A percentile compares a stretch with the other conserved stretches of the same genome.
Conservation (phyloP, 1,284 basidiomycete genomes). For the Ceratorhiza oryzae-sativae region DNA sequence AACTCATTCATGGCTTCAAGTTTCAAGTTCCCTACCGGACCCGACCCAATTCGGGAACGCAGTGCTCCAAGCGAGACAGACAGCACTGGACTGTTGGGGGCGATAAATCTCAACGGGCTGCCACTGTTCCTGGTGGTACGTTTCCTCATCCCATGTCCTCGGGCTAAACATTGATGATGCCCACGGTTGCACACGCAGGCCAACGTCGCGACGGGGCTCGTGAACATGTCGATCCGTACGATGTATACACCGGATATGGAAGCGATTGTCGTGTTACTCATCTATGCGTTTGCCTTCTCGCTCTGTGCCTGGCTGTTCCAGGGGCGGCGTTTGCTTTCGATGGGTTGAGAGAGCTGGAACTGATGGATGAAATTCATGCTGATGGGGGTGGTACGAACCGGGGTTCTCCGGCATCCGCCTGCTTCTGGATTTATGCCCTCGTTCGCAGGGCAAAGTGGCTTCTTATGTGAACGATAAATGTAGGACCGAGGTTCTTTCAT, state of each 20-base stretch:
- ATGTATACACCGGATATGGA: slow-evolving; percentile 73
- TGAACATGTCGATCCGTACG: slow-evolving; percentile 83
- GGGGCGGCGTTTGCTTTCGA: slow-evolving; percentile 47
- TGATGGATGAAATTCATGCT: neutral
- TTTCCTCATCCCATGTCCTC: slow-evolving; percentile 41
- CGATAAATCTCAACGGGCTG: slow-evolving; percentile 84
- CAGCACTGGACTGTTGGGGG: slow-evolving; percentile 70
- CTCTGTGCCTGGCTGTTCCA: slow-evolving; percentile 65
- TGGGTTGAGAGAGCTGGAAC: neutral
- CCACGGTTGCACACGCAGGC: slow-evolving; percentile 59
- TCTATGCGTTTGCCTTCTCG: slow-evolving; percentile 69
- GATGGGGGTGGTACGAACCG: neutral
- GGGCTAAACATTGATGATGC: slow-evolving; percentile 5
- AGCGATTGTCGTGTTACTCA: slow-evolving; percentile 70
- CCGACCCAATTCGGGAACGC: slow-evolving; percentile 17
- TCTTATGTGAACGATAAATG: too few relatives aligned
- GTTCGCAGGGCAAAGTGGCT: too few relatives aligned
- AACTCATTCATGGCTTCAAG: slow-evolving; percentile 47
- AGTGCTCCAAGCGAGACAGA: neutral
- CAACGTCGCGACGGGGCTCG: slow-evolving; percentile 84
- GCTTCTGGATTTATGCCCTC: neutral
- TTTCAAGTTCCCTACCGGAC: slow-evolving; percentile 46
- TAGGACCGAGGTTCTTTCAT: too few relatives aligned
- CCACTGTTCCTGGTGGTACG: slow-evolving; percentile 82
- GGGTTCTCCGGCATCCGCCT: neutral